These are phyloP conservation scores for Haplosporangium gracile DNA, from an alignment of 192 early-diverging fungal genomes.

Conservation along the genomic window DNA sequence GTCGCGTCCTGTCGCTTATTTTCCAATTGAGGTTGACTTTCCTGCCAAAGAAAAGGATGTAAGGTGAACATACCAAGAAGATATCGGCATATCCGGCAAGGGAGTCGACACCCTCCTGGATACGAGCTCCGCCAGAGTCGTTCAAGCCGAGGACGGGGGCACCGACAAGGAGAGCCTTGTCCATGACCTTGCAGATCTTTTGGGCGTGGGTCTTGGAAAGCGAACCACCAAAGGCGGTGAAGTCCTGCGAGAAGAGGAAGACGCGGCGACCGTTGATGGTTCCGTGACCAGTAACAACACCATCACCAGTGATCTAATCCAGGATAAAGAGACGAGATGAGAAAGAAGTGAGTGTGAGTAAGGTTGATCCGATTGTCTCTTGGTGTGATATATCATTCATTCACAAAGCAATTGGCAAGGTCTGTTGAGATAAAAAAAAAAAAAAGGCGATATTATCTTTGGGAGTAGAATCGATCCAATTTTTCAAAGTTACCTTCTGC, in stretches of 20 bases:
- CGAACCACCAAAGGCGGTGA: slow-evolving; percentile 93
- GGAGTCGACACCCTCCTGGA: slow-evolving; percentile 98
- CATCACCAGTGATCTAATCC: slow-evolving; percentile 88
- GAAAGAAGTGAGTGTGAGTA: neutral
- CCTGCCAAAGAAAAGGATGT: neutral
- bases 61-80: slow-evolving; percentile 72
- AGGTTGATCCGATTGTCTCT: neutral
- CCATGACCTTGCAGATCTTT: slow-evolving; percentile 96
- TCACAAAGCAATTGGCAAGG: neutral
- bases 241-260: slow-evolving; percentile 95
- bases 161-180: slow-evolving; percentile 90
- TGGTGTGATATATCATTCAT: neutral
- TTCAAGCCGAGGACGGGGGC: slow-evolving; percentile 97
- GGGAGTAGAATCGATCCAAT: neutral
- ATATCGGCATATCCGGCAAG: slow-evolving; percentile 97
- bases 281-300: slow-evolving; percentile 96
- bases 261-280: slow-evolving; percentile 92
- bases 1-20: neutral
- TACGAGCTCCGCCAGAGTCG: slow-evolving; percentile 97
- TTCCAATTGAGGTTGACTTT: neutral
- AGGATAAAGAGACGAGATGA: neutral
- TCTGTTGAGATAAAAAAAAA: neutral
- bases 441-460: neutral
- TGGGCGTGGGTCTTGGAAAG: slow-evolving; percentile 89
- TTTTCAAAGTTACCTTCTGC: slow-evolving; percentile 63